Base-by-base conservation (phyloP, 768 basidiomycete genomes). In the Scleroderma citrinum region DNA sequence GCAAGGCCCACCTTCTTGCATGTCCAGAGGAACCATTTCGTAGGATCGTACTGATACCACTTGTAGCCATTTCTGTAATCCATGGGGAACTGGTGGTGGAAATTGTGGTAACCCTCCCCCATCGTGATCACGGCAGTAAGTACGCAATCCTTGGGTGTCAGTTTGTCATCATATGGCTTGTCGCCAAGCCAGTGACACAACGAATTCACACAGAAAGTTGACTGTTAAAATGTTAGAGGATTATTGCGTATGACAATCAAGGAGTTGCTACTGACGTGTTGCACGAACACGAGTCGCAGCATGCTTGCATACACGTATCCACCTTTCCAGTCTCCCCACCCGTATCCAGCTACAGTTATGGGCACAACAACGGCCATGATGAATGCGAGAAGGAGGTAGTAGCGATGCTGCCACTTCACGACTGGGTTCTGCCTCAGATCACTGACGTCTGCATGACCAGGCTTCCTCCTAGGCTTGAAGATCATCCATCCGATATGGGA, bases 41-140 rank as follows among this genome's bases (percentile, higher is more conserved):
- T 91, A 7, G 89, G 88, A 63, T 92, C 88, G 62, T 90, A 91
- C 65, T 91, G 89, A 65, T 79, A 79, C 79, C 80, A 81, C 66
- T 80, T 89, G 75, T 93, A 89, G 46, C 91, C 91, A 63, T 92
- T 92, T 17, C 91, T 80, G 72, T 91, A 95, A 68, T 95, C 92
- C 86, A 90, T 89, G 12, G 92, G 91, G 80, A 93, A 94, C 57
- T 78, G 80, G 62, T 95, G 92, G 71, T 95, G 92, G 81, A 92
- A 93, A 69, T 95, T 95, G 76, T 95, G 92, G 72, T 95, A 95
- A 19, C 92, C 92, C 66, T 95, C 92, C 46, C 92, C 92, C 62
- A 92, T 83, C n/a, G 92, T 93, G 52, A 81, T 83, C 34, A 95
- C 71, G 6, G 91, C 92, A 31, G 91, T 93, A 65, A 92, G 69